Base-by-base conservation (phyloP, 2,329 filamentous ascomycete genomes). In the Fusarium pseudonygamai region DNA sequence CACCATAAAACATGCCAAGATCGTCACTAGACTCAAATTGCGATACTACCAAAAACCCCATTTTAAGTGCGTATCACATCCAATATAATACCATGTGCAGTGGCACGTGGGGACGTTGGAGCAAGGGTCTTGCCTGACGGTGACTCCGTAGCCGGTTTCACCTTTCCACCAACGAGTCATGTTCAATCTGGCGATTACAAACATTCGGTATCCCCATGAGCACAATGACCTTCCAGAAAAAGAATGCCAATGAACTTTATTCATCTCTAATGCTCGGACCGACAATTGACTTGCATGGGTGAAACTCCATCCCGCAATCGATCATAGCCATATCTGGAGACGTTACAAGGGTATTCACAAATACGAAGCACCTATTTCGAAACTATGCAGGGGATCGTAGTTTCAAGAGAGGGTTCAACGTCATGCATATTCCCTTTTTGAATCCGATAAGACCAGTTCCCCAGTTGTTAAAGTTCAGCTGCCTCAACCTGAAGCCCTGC, bases 391-490 rank as follows among this genome's bases (percentile, higher is more conserved):
- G 65, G 67, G 34, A 24, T 9, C 7, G 26, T 5, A 1, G 32
- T 69, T 69, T 69, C 50, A 58, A 37, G 42, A 22, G 5, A 4
- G 3, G 20, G 53, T 11, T 47, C 4, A 53, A 24, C 15, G 50
- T 57, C 22, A 69, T 64, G 65, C 65, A 69, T 53, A 59, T 69
- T 64, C 65, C 67, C 40, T 28, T 69, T 69, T 42, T 1, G 61
- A n/a, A 63, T 69, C n/a, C 11, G 36, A 55, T 53, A 61, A 67
- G 65, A 50, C 65, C 30, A 69, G 11, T 57, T 64, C 59, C 36
- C 67, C 65, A 50, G 30, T 69, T 69, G 28, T 69, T 65, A 69
- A 49, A 65, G 58, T 69, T 69, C 45, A 50, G 32, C 24, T 64
- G 15, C 13, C 14, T 62, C 57, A 37, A 50, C 40, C 42, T 68